These are phyloP conservation scores for Endotrypanum monterogeii DNA, from an alignment of 208 protist genomes.

Conservation along the genomic window DNA sequence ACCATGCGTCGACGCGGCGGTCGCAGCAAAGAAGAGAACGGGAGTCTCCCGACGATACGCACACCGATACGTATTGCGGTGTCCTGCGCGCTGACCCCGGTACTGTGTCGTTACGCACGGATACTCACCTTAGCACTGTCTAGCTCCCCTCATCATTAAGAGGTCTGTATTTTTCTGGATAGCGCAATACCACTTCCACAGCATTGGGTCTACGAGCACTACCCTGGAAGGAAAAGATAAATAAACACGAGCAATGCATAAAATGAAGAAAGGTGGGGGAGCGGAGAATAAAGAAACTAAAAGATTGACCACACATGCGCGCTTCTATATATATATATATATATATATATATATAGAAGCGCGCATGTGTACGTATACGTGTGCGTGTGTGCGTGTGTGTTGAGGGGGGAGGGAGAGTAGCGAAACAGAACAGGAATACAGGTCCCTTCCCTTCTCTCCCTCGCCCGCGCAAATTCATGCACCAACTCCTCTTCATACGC, in stretches of 20 bases:
- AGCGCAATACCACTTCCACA: neutral
- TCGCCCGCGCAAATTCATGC: neutral
- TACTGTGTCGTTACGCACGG: neutral
- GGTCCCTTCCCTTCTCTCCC: neutral
- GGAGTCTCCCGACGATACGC: neutral
- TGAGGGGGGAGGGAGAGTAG: neutral
- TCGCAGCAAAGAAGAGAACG: neutral
- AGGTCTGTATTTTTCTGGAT: neutral
- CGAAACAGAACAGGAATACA: neutral
- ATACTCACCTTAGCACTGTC: neutral
- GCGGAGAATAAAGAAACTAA: neutral
- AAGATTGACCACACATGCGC: neutral
- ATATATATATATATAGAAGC: neutral
- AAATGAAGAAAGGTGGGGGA: too few species aligned
- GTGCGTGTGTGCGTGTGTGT: conserved; percentile 1
- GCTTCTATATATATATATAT: neutral
- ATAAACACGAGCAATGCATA: neutral
- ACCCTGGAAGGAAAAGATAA: neutral
- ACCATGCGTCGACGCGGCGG: neutral
- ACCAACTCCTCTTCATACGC: too few species aligned
- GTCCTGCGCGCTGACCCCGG: neutral
- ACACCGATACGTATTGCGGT: neutral
- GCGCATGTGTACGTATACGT: too few species aligned
- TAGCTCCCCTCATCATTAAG: neutral
- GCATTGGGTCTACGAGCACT: neutral